phyloP scores from a whole-genome alignment of 306 rosid species.

The Cucurbita argyrosperma region DNA sequence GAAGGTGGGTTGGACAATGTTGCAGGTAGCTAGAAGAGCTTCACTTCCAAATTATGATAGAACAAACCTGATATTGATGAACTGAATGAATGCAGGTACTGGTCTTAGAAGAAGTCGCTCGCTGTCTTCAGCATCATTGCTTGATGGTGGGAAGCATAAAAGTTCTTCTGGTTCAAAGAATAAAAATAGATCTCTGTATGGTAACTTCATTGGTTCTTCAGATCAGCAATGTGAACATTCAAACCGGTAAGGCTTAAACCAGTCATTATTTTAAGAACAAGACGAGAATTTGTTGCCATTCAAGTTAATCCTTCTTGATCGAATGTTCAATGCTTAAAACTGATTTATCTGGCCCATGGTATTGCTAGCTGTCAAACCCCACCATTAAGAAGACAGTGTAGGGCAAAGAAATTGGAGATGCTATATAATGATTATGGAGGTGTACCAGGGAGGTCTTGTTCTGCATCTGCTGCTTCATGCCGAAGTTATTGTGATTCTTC shows the following conservation, averaged over 20 bases:
- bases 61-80: constrained; percentile 26
- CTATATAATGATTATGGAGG: constrained; percentile 23
- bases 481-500: constrained; percentile 49
- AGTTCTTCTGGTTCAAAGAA: constrained; percentile 27
- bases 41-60: constrained; percentile 44
- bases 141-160: constrained; percentile 23
- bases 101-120: constrained; percentile 80
- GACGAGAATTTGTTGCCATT: background rate
- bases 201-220: constrained; percentile 28
- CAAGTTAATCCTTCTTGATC: background rate
- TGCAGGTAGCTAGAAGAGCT: constrained; percentile 26
- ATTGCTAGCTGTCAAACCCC: constrained; percentile 31
- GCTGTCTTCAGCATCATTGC: constrained; percentile 53
- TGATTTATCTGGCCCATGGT: constrained; percentile 13
- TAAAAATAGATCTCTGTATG: constrained; percentile 54
- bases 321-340: background rate
- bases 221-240: constrained; percentile 38
- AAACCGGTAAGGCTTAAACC: constrained; percentile 39
- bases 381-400: constrained; percentile 31
- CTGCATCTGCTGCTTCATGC: constrained; percentile 45
- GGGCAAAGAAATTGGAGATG: constrained; percentile 22
- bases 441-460: constrained; percentile 32
- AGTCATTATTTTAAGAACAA: constrained; percentile 1
- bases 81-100: constrained; percentile 30
- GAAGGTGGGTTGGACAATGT: constrained; percentile 27